A percentile compares a stretch with the other conserved stretches of the same genome.
Conservation (phyloP, 495 filamentous ascomycete genomes). For the Apodospora peruviana region DNA sequence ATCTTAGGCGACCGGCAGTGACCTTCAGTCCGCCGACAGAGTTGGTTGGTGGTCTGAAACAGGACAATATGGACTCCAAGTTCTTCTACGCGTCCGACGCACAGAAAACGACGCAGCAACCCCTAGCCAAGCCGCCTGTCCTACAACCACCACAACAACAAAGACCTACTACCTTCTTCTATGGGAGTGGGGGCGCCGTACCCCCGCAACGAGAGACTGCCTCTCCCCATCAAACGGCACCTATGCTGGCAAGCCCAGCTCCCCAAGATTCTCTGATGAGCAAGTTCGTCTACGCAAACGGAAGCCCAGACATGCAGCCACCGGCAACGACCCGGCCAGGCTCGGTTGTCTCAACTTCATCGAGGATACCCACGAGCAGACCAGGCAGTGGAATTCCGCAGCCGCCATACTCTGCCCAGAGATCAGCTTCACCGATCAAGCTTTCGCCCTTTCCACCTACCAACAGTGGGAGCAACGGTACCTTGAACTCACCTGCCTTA, state of each 20-base stretch:
- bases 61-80: constrained; percentile 43
- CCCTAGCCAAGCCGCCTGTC: constrained; percentile 10
- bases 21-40: constrained; percentile 29
- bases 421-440: constrained; percentile 41
- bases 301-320: constrained; percentile 37
- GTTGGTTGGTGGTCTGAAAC: constrained; percentile 20
- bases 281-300: constrained; percentile 79
- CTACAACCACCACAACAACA: constrained; percentile 20
- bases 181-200: constrained; percentile 43
- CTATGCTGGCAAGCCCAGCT: constrained; percentile 23
- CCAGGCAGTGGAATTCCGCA: constrained; percentile 17
- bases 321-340: constrained; percentile 21
- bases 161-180: constrained; percentile 51
- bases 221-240: constrained; percentile 25
- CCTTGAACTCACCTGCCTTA: constrained; percentile 9
- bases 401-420: constrained; percentile 21
- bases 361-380: constrained; percentile 27
- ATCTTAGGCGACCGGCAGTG: constrained; percentile 12
- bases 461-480: constrained; percentile 11
- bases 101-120: constrained; percentile 39
- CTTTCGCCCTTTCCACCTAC: constrained; percentile 22
- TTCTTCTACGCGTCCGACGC: constrained; percentile 75
- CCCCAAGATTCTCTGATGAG: constrained; percentile 29
- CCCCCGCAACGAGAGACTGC: constrained; percentile 15
- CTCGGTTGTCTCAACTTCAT: constrained; percentile 37